A percentile compares a stretch with the other conserved stretches of the same genome.
Conservation (phyloP, 441 rosid genomes). For the Kokia cookei region DNA sequence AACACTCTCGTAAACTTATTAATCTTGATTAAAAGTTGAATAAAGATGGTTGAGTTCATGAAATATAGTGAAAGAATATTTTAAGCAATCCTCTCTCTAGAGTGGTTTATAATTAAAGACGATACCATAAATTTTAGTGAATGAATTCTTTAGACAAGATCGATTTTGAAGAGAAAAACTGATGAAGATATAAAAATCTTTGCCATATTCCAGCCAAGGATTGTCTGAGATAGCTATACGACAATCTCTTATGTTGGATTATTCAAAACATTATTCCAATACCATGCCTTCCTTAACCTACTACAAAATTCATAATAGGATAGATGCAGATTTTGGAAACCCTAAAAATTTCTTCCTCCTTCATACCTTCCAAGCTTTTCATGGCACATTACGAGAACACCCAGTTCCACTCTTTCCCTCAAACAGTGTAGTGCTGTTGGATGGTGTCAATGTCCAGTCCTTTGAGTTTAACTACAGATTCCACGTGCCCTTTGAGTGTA, state of each 20-base stretch:
- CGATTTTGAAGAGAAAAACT: neutral
- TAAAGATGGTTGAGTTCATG: too few species aligned
- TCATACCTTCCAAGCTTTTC: neutral
- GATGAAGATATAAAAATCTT: neutral
- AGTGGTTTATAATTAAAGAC: too few species aligned
- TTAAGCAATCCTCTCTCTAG: too few species aligned
- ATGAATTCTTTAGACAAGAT: neutral
- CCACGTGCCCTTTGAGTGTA: constrained; percentile 67
- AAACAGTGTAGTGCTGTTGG: constrained; percentile 66
- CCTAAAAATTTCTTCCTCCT: neutral
- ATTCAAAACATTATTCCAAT: constrained; percentile 18
- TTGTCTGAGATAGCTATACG: neutral
- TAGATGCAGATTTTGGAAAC: neutral
- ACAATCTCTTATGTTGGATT: constrained; percentile 12
- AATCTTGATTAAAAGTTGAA: too few species aligned
- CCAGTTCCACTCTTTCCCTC: neutral
- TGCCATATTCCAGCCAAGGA: constrained; percentile 4
- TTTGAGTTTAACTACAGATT: constrained; percentile 67
- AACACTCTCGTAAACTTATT: too few species aligned
- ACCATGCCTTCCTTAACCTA: constrained; percentile 5
- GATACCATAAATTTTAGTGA: too few species aligned
- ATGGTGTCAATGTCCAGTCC: constrained; percentile 65
- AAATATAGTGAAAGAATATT: too few species aligned
- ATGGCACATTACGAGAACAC: neutral
- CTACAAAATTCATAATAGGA: neutral